These are phyloP conservation scores for Blastobotrys americana DNA, from an alignment of 805 yeast genomes.

Conservation along the genomic window DNA sequence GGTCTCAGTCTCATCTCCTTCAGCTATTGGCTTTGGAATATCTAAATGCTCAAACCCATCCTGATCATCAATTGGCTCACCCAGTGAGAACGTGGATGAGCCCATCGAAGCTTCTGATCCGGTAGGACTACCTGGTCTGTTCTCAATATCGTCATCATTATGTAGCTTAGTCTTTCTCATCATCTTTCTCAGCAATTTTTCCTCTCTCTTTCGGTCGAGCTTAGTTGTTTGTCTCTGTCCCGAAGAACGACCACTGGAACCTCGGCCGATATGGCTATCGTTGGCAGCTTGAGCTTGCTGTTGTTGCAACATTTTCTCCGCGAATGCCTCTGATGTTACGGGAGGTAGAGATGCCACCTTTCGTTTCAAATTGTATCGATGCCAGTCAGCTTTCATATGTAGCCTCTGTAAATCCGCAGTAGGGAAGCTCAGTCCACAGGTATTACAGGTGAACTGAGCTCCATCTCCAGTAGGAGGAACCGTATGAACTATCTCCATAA, in stretches of 20 bases:
- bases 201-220: constrained; percentile 31
- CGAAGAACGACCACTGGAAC: constrained; percentile 16
- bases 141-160: constrained; percentile 2
- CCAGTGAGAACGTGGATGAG: constrained; percentile 22
- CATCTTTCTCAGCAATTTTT: constrained; percentile 20
- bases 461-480: constrained; percentile 15
- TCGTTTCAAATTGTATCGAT: constrained; percentile 88
- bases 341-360: constrained; percentile 81
- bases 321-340: constrained; percentile 58
- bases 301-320: constrained; percentile 52
- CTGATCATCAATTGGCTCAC: constrained; percentile 19
- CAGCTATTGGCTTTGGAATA: constrained; percentile 10
- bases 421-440: constrained; percentile 76
- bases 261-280: constrained; percentile 21
- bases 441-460: constrained; percentile 64
- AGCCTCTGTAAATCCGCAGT: constrained; percentile 78
- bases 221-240: constrained; percentile 31
- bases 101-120: constrained; percentile 13
- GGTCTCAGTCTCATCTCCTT: constrained; percentile 8
- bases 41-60: constrained; percentile 9
- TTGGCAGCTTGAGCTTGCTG: constrained; percentile 20
- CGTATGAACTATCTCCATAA: not conserved
- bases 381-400: constrained; percentile 99
- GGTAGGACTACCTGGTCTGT: not conserved
- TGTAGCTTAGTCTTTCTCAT: constrained; percentile 4